Conservation (phyloP, 164 flowering plant species). For the Berberis vulgaris region DNA sequence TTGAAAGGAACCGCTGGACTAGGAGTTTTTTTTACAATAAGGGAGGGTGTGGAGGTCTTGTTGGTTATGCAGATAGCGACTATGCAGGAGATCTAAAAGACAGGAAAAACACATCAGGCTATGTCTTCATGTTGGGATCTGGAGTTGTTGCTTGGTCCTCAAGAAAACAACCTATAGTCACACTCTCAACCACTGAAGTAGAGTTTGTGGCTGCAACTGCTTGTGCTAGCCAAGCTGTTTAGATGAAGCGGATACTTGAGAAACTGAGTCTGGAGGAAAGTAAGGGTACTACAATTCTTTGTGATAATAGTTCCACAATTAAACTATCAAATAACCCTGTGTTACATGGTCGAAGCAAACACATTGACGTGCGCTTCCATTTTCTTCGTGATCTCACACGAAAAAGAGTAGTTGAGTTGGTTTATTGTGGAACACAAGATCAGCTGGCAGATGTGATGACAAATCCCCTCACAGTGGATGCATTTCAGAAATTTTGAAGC, state of each 20-base stretch:
- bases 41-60: neutral
- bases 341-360: no score
- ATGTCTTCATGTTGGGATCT: constrained; percentile 2
- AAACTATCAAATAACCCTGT: neutral
- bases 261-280: no score
- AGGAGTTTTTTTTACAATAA: constrained; percentile 1
- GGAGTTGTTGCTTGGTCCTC: constrained; percentile 4
- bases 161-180: no score
- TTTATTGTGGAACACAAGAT: no score
- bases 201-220: constrained; percentile 5
- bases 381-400: no score
- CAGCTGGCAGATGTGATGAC: no score
- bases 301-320: neutral
- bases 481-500: neutral
- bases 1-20: neutral
- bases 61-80: constrained; percentile 3
- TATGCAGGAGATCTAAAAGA: neutral
- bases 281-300: no score
- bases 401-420: no score
- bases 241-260: neutral
- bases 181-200: neutral
- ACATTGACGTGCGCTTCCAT: no score
- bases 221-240: constrained; percentile 4
- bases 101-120: constrained; percentile 3
- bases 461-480: neutral